A percentile compares a stretch with the other conserved stretches of the same genome.
These are phyloP conservation scores for Stagonosporopsis cucurbitacearum DNA, from an alignment of 2,329 filamentous ascomycete species.

Conservation along the genomic window DNA sequence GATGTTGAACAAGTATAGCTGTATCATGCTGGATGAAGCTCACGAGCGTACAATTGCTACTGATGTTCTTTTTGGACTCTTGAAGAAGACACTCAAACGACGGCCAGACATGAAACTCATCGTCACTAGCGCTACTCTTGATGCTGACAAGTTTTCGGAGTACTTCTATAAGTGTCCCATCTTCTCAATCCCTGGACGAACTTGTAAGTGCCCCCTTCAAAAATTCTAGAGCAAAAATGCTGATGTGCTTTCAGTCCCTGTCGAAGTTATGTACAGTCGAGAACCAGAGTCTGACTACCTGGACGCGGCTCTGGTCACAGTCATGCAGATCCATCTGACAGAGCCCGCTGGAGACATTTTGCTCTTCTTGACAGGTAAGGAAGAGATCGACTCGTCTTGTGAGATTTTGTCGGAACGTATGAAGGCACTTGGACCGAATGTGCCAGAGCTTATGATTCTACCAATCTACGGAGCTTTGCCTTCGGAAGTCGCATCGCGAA, in stretches of 20 bases:
- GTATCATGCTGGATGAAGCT: conserved; percentile 97
- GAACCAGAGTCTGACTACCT: conserved; percentile 97
- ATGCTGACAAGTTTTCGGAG: conserved; percentile 95
- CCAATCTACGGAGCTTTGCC: conserved; percentile 96
- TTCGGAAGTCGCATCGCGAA: conserved; percentile 89
- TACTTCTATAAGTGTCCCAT: conserved; percentile 98
- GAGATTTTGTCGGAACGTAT: conserved; percentile 94
- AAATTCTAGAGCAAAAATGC: neutral
- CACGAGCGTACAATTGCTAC: conserved; percentile 97
- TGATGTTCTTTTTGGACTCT: conserved; percentile 93
- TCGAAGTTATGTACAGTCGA: conserved; percentile 92
- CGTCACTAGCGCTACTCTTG: conserved; percentile 97
- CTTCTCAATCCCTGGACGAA: conserved; percentile 93
- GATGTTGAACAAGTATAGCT: conserved; percentile 89
- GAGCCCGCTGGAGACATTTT: conserved; percentile 93
- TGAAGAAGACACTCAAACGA: conserved; percentile 86
- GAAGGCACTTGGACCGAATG: conserved; percentile 89
- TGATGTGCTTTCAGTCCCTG: conserved; percentile 62
- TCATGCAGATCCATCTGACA: conserved; percentile 97
- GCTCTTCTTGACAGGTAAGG: conserved; percentile 95
- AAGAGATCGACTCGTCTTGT: conserved; percentile 95
- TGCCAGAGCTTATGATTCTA: conserved; percentile 89
- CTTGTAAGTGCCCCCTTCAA: conserved; percentile 55
- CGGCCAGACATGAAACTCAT: conserved; percentile 95
- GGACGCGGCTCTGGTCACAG: conserved; percentile 90